Base-by-base conservation (phyloP, 2,329 filamentous ascomycete species). In the Aspergillus tubingensis region DNA sequence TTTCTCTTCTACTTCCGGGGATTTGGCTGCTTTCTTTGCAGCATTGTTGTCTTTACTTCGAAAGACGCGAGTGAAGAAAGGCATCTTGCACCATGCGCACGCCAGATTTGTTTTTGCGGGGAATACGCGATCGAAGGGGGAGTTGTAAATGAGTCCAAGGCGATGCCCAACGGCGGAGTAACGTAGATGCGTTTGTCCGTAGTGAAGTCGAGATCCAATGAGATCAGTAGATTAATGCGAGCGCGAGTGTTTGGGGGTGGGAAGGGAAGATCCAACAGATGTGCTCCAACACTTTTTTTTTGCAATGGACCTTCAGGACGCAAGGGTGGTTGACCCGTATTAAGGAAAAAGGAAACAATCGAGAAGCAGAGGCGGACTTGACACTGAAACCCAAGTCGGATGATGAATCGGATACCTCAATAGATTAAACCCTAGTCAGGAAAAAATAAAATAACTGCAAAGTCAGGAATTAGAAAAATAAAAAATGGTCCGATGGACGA, bases 41-140 rank as follows among this genome's bases (percentile, higher is more conserved):
- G 79, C 75, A 67, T 81, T 78, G 73, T 83, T 83, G 80, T 95
- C 91, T 80, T 89, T 92, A 80, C 85, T 85, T 83, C 91, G 92
- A 77, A 94, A 85, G 61, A 84, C 81, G 62, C 81, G 82, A 60
- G 83, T 84, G 71, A 87, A 85, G 72, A 86, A 85, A 58, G 84
- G 79, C 83, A 86, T 86, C 51, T 63, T 73, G 60, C 44, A 50
- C 21, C 51, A 44, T 58, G 60, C 52, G 54, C 57, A 54, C 57
- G 51, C 62, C 59, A 54, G 41, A 54, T 56, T 58, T 56, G 49
- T 51, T 53, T 54, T 54, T 50, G 58, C 57, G 60, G 53, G 59
- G 61, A 56, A 64, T 57, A 62, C 62, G 66, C 63, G 65, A 65
- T 62, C 56, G 23, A 21, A 21, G 23, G 55, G 15, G 32, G 44